Evolutionary conservation across 345 rosid species (phyloP).

Genomic region (Eucalyptus pauciflora): DNA sequence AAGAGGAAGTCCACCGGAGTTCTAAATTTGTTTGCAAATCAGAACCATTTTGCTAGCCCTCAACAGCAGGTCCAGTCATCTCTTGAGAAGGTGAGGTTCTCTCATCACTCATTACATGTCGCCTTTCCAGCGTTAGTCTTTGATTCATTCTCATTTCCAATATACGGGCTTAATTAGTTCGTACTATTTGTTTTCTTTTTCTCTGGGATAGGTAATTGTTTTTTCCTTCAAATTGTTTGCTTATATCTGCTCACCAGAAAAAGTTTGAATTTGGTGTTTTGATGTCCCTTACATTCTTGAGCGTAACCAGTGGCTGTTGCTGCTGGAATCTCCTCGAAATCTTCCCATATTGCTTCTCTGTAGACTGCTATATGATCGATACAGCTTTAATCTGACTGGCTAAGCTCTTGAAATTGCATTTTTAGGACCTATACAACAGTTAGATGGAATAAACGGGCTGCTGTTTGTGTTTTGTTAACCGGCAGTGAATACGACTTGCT

Average conservation of each 20-base stretch:
- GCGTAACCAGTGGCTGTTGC: neutral
- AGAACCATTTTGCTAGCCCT: conserved; percentile 54
- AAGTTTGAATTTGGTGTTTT: neutral
- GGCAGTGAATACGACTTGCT: neutral
- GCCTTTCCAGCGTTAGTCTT: neutral
- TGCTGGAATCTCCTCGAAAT: neutral
- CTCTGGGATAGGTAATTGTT: neutral
- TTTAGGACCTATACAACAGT: neutral
- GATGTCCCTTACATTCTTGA: neutral
- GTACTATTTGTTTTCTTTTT: neutral
- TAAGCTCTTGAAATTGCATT: neutral
- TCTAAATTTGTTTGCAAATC: conserved; percentile 57
- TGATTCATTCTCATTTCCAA: neutral
- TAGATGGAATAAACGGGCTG: neutral
- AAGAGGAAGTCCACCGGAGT: conserved; percentile 44
- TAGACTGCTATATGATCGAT: neutral
- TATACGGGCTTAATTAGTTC: neutral
- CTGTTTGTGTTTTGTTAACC: neutral
- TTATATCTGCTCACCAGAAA: neutral
- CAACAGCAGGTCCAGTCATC: conserved; percentile 64
- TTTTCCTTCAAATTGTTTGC: neutral
- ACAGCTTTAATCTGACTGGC: neutral
- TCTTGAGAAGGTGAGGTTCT: conserved; percentile 50
- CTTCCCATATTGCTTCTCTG: neutral
- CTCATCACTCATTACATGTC: neutral